Conservation (phyloP, 176 grass and related monocot genomes). For the Sorghum bicolor region DNA sequence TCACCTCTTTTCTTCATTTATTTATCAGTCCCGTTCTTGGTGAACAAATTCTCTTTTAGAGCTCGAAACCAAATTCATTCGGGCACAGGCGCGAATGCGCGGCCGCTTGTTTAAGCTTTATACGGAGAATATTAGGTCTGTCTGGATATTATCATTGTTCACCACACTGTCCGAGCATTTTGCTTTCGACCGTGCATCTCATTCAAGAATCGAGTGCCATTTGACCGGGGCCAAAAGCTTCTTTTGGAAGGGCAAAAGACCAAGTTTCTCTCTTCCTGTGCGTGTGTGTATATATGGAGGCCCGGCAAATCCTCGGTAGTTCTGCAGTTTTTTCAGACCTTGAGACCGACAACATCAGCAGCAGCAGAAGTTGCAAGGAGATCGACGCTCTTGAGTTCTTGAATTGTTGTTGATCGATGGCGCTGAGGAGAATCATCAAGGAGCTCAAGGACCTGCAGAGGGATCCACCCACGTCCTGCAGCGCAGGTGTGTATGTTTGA, state of each 20-base stretch:
- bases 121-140: slow-evolving; percentile 46
- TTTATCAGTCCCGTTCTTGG: neutral
- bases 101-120: slow-evolving; percentile 37
- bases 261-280: neutral
- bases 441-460: slow-evolving; percentile 91
- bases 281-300: neutral
- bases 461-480: slow-evolving; percentile 88
- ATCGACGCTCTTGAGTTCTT: neutral
- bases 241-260: neutral
- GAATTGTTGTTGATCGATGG: slow-evolving; percentile 34
- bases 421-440: slow-evolving; percentile 75
- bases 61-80: neutral
- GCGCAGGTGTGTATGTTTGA: slow-evolving; percentile 43
- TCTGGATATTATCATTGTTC: slow-evolving; percentile 5
- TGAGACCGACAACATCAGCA: no score
- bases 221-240: neutral
- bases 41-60: slow-evolving; percentile 10
- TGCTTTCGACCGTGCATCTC: slow-evolving; percentile 31
- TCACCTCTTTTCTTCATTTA: neutral
- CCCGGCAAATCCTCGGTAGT: neutral
- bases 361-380: neutral
- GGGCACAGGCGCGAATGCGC: slow-evolving; percentile 8
- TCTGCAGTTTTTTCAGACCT: neutral
- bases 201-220: slow-evolving; percentile 52
- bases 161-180: neutral